Percentiles rank a stretch among this genome's conserved stretches.
Evolutionary conservation across 441 rosid genomes (phyloP).

Genomic region (Syzygium syzygioides): DNA sequence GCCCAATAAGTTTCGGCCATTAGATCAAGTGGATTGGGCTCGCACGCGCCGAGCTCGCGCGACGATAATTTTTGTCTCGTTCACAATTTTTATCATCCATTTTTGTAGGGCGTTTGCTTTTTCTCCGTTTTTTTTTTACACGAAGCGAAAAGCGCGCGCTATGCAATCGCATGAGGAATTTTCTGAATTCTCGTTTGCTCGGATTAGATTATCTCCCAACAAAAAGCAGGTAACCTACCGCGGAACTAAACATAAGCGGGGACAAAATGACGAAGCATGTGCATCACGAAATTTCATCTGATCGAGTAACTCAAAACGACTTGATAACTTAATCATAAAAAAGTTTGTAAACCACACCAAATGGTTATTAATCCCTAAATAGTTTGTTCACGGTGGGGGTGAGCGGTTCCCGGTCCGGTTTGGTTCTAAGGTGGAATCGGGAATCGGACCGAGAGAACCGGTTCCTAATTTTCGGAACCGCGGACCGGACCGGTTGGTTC

Average conservation of each 20-base stretch:
- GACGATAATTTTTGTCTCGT: neutral
- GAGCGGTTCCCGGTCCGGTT: too few species aligned
- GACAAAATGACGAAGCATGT: neutral
- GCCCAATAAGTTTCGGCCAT: neutral
- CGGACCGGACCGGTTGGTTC: too few species aligned
- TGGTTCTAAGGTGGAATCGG: too few species aligned
- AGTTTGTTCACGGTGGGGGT: neutral
- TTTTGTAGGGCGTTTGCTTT: accelerated
- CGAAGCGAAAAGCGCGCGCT: too few species aligned
- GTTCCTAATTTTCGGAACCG: too few species aligned
- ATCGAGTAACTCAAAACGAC: neutral
- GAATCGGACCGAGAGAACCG: too few species aligned
- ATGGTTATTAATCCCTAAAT: neutral
- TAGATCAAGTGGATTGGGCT: neutral
- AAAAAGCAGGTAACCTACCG: neutral
- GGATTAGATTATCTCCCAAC: neutral
- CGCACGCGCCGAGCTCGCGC: neutral
- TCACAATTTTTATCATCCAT: neutral
- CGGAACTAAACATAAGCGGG: neutral
- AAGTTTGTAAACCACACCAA: neutral
- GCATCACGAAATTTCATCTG: neutral
- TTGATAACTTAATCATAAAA: neutral
- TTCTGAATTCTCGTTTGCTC: neutral
- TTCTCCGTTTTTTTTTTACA: neutral
- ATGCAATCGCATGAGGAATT: neutral